These are phyloP conservation scores for Coemansia umbellata DNA, from an alignment of 192 early-diverging fungal species.

Conservation along the genomic window DNA sequence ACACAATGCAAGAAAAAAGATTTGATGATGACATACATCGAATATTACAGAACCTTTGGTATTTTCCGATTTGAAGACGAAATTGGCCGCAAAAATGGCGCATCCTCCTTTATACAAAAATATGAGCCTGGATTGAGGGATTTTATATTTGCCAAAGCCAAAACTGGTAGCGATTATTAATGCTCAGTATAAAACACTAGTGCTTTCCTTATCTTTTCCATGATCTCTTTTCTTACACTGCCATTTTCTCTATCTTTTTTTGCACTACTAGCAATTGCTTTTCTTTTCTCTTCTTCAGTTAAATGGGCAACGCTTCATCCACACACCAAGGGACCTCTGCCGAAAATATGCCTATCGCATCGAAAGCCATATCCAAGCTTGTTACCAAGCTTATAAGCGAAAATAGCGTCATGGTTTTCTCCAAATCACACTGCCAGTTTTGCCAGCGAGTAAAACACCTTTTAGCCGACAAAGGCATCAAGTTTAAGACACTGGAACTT, in stretches of 20 bases:
- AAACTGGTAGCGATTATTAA: too few relatives aligned
- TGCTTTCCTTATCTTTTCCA: neutral
- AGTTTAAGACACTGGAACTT: constrained; percentile 54
- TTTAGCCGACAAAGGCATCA: constrained; percentile 32
- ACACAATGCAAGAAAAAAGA: too few relatives aligned
- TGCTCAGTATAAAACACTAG: neutral
- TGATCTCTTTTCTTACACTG: neutral
- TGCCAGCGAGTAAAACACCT: constrained; percentile 55
- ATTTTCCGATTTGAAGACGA: too few relatives aligned
- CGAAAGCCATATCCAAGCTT: constrained; percentile 29
- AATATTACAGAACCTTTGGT: too few relatives aligned
- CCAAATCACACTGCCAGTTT: constrained; percentile 73
- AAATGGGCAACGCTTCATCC: constrained; percentile 15
- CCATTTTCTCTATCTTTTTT: neutral
- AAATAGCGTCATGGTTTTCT: constrained; percentile 62
- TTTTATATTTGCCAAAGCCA: too few relatives aligned
- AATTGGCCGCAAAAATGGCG: too few relatives aligned
- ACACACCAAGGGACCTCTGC: neutral
- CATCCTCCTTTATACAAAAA: too few relatives aligned
- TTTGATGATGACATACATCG: too few relatives aligned
- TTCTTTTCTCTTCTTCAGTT: neutral
- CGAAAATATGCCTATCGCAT: constrained; percentile 19
- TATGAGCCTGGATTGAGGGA: too few relatives aligned
- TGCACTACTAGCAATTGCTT: neutral
- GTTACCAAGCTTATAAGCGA: constrained; percentile 31